phyloP scores from a whole-genome alignment of 2,329 filamentous ascomycete genomes.

The Verticillium albo-atrum region DNA sequence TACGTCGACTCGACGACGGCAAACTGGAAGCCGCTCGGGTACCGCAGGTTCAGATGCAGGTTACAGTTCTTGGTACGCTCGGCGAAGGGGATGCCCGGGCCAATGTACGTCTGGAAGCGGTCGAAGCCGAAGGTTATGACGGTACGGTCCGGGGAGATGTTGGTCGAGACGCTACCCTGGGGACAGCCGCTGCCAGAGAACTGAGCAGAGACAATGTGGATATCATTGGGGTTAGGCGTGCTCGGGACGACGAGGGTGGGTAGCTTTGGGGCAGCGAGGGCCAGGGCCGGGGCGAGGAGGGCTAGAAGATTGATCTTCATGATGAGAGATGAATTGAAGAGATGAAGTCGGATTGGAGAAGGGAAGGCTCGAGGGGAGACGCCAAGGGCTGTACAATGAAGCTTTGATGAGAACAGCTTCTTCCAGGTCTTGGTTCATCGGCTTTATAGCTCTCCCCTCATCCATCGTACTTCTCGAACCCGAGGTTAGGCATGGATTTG shows the following conservation, averaged over 20 bases:
- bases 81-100: slow-evolving; percentile 28
- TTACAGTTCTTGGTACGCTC: slow-evolving; percentile 43
- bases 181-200: slow-evolving; percentile 41
- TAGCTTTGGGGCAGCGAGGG: slow-evolving; percentile 27
- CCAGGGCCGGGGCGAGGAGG: slow-evolving; percentile 30
- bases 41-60: slow-evolving; percentile 40
- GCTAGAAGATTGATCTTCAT: slow-evolving; percentile 31
- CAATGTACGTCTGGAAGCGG: slow-evolving; percentile 41
- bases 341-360: no score
- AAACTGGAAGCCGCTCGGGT: slow-evolving; percentile 43
- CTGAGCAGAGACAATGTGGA: slow-evolving; percentile 33
- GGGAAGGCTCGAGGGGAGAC: not conserved
- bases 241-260: slow-evolving; percentile 25
- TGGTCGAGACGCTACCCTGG: slow-evolving; percentile 36
- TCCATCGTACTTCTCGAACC: not conserved
- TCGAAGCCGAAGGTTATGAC: slow-evolving; percentile 45
- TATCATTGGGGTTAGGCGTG: slow-evolving; percentile 31
- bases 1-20: slow-evolving; percentile 42
- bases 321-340: slow-evolving; percentile 7
- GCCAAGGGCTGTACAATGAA: not conserved
- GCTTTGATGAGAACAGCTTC: no score
- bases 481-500: no score
- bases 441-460: not conserved
- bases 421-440: not conserved
- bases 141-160: slow-evolving; percentile 36